A percentile compares a stretch with the other conserved stretches of the same genome.
phyloP scores from a whole-genome alignment of 2,329 filamentous ascomycete species.

The Fusarium pininemorale region DNA sequence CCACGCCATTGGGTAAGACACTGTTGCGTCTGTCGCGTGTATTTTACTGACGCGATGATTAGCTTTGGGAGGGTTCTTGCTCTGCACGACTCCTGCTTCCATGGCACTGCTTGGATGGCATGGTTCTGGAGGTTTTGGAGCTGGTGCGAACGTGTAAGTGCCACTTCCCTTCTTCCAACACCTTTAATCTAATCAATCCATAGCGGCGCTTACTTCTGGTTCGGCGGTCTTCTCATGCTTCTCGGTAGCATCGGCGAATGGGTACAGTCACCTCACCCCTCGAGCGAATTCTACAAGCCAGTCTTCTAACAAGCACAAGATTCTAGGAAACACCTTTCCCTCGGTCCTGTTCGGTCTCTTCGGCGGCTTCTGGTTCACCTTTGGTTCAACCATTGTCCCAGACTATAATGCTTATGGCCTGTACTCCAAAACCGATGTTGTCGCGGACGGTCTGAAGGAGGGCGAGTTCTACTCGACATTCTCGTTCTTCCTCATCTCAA shows the following conservation, averaged over 20 bases:
- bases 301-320: neutral
- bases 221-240: neutral
- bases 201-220: neutral
- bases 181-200: rapidly evolving
- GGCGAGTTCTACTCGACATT: neutral
- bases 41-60: neutral
- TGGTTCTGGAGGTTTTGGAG: neutral
- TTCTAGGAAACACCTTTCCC: neutral
- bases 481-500: neutral
- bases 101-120: neutral
- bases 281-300: rapidly evolving
- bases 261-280: neutral
- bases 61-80: neutral
- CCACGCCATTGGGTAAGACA: neutral
- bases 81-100: neutral
- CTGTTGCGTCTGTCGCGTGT: rapidly evolving
- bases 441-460: neutral
- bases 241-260: neutral
- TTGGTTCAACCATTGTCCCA: neutral
- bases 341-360: neutral
- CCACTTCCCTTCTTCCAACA: rapidly evolving
- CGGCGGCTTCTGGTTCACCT: neutral
- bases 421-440: neutral
- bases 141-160: neutral
- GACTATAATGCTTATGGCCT: neutral